phyloP scores from a whole-genome alignment of 192 early-diverging fungal genomes.

The Haplosporangium gracile region DNA sequence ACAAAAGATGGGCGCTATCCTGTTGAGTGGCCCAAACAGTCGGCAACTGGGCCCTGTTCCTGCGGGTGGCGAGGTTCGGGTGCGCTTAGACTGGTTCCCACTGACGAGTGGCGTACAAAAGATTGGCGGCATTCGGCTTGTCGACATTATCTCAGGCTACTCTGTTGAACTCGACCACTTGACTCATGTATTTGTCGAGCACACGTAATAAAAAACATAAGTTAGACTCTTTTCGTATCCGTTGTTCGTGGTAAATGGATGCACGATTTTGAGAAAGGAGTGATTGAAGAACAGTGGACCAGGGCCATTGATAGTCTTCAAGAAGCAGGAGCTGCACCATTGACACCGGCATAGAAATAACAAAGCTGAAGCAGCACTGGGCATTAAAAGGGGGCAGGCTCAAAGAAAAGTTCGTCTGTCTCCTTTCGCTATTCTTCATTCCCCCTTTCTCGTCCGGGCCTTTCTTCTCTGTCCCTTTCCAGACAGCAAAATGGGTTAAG shows the following conservation, averaged over 20 bases:
- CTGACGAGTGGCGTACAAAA: slow-evolving; percentile 88
- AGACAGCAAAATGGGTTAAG: not conserved
- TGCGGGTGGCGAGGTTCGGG: slow-evolving; percentile 69
- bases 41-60: slow-evolving; percentile 72
- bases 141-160: slow-evolving; percentile 78
- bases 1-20: slow-evolving; percentile 81
- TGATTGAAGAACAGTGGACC: not conserved
- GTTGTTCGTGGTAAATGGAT: too few species aligned
- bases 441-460: not conserved
- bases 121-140: slow-evolving; percentile 82
- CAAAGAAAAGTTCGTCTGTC: not conserved
- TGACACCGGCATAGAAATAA: not conserved
- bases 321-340: not conserved
- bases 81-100: slow-evolving; percentile 85
- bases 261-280: not conserved
- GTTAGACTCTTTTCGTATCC: not conserved
- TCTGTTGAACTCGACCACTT: slow-evolving; percentile 84
- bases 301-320: not conserved
- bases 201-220: slow-evolving; percentile 23
- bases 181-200: slow-evolving; percentile 78
- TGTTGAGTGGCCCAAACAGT: slow-evolving; percentile 74
- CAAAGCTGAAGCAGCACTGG: not conserved
- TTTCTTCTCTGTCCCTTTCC: not conserved
- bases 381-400: not conserved
- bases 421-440: not conserved